phyloP scores from a whole-genome alignment of 2,329 filamentous ascomycete genomes.

The Chrysoporthe deuterocubensis region DNA sequence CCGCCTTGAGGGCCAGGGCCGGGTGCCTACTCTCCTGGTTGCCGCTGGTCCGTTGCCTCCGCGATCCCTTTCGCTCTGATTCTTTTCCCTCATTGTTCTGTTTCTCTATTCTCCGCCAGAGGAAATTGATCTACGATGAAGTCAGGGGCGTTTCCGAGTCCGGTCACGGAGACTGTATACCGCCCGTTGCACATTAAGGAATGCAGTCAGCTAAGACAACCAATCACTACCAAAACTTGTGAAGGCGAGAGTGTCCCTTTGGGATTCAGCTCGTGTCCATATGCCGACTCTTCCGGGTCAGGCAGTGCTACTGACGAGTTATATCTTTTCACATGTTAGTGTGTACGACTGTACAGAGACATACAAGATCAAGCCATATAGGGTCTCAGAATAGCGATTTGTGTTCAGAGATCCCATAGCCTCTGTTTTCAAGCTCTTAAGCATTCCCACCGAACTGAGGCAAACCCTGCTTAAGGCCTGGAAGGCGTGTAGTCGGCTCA shows the following conservation, averaged over 20 bases:
- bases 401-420: neutral
- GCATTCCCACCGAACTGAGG: neutral
- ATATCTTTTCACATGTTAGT: neutral
- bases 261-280: neutral
- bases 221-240: neutral
- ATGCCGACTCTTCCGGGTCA: neutral
- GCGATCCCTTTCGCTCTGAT: neutral
- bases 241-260: neutral
- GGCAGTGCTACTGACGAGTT: neutral
- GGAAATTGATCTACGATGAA: neutral
- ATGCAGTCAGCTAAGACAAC: neutral
- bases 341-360: neutral
- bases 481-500: neutral
- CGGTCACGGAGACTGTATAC: neutral
- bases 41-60: neutral
- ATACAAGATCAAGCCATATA: neutral
- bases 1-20: neutral
- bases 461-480: neutral
- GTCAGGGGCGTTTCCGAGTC: neutral
- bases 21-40: neutral
- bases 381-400: neutral
- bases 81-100: neutral
- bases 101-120: neutral
- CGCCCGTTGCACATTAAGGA: neutral
- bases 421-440: neutral